A percentile compares a stretch with the other conserved stretches of the same genome.
These are phyloP conservation scores for Primulina eburnea DNA, from an alignment of 257 asterid genomes.

Conservation along the genomic window DNA sequence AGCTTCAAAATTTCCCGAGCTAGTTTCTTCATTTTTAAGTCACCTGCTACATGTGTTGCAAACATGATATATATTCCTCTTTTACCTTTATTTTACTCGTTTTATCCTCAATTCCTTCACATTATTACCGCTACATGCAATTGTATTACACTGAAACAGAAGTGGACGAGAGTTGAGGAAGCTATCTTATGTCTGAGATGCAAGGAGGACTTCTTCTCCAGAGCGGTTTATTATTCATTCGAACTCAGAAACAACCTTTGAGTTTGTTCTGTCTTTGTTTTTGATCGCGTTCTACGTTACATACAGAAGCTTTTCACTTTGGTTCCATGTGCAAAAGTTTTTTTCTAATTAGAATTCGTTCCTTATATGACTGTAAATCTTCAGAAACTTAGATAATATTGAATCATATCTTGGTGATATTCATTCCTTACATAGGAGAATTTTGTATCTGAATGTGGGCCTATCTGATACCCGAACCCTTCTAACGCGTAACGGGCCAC, in stretches of 20 bases:
- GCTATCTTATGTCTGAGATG: too few species aligned
- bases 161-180: neutral
- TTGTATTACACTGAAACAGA: neutral
- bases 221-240: neutral
- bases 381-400: too few species aligned
- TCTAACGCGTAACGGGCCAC: too few species aligned
- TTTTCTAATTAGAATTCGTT: too few species aligned
- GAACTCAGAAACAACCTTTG: neutral
- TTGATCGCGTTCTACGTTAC: too few species aligned
- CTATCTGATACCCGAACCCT: too few species aligned
- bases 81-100: neutral
- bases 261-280: neutral
- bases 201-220: neutral
- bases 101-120: neutral
- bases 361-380: too few species aligned
- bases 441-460: too few species aligned
- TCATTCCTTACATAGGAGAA: too few species aligned
- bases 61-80: neutral
- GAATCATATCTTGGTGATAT: too few species aligned
- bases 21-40: neutral
- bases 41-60: neutral
- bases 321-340: too few species aligned
- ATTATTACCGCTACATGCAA: neutral
- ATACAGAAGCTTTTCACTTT: too few species aligned
- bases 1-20: constrained; percentile 10